phyloP scores from a whole-genome alignment of 441 rosid genomes.

The Sinapis alba region DNA sequence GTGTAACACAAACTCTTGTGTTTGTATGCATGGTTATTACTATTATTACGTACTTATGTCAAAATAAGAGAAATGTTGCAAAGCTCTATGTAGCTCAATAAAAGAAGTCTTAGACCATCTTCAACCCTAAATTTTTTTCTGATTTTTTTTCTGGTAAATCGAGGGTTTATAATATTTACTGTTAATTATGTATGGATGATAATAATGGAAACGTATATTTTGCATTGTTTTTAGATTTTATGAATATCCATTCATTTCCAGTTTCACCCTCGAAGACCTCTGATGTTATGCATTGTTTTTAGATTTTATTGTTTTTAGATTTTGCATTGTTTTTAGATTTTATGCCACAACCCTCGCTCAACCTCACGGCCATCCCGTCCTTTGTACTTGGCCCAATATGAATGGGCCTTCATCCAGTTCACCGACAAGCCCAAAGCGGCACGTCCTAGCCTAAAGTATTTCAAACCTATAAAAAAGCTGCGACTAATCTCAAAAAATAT shows the following conservation, averaged over 20 bases:
- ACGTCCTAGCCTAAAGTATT: too few relatives aligned
- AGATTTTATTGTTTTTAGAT: too few relatives aligned
- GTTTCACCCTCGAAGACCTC: too few relatives aligned
- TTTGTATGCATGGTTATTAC: slow-evolving; percentile 34
- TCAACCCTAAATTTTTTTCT: too few relatives aligned
- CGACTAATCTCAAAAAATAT: too few relatives aligned
- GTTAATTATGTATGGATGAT: neutral
- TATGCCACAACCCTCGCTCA: too few relatives aligned
- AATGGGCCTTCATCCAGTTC: slow-evolving; percentile 43
- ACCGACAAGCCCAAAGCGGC: slow-evolving; percentile 42
- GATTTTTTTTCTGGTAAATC: too few relatives aligned
- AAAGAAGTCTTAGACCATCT: neutral
- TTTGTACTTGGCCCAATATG: slow-evolving; percentile 38
- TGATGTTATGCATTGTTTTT: too few relatives aligned
- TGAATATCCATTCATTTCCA: neutral
- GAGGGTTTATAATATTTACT: neutral
- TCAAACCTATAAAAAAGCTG: too few relatives aligned
- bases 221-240: neutral
- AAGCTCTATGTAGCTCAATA: slow-evolving; percentile 19
- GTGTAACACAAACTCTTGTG: slow-evolving; percentile 26
- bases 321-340: too few relatives aligned
- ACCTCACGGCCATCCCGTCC: slow-evolving; percentile 24
- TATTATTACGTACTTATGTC: slow-evolving; percentile 16
- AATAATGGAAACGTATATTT: slow-evolving; percentile 1
- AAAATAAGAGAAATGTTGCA: slow-evolving; percentile 21